Base-by-base conservation (phyloP, 495 filamentous ascomycete species). In the Neurospora sp. region DNA sequence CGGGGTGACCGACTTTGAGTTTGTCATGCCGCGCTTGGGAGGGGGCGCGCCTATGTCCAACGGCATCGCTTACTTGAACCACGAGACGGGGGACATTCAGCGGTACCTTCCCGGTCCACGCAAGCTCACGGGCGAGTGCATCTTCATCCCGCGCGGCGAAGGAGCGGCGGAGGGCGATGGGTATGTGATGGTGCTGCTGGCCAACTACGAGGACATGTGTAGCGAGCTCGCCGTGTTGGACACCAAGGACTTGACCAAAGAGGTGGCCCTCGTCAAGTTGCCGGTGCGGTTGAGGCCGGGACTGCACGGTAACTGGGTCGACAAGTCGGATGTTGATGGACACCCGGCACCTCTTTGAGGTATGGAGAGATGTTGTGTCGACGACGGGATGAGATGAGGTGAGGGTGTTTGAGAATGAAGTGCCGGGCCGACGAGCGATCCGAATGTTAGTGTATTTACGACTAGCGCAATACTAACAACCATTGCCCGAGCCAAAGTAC, bases 61-160 rank as follows among this genome's bases (percentile, higher is more conserved):
- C 71, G 76, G 78, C 35, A 77, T 85, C 59, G 80, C 75, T 66
- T 80, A 84, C 48, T 78, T 81, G 54, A 71, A 72, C 10, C 31
- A 69, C 23, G 54, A 48, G 70, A 74, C 70, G 8, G 71, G 74
- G 37, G 71, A 42, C 1, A 73, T 82, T 48, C 77, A 79, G 66
- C 76, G 79, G 10, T 86, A 81, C 46, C 84, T 82, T 72, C 81
- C 83, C 14, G 83, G 84, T 0, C 78, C 79, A 38, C 83, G 79
- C 11, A 80, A 81, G 59, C 80, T 84, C 35, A 83, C 86, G 72
- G 86, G 88, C 73, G 86, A 88, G 74, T 86, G 86, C 0, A 81
- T 86, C 2, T 88, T 88, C 69, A 84, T 88, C 48, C 87, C 86
- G 0, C 77, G 79, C 46, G 42, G 73, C 3, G 79, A 79, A 20